A percentile compares a stretch with the other conserved stretches of the same genome.
phyloP scores from a whole-genome alignment of 2,329 filamentous ascomycete species.

The Ceratocystis huliohia region DNA sequence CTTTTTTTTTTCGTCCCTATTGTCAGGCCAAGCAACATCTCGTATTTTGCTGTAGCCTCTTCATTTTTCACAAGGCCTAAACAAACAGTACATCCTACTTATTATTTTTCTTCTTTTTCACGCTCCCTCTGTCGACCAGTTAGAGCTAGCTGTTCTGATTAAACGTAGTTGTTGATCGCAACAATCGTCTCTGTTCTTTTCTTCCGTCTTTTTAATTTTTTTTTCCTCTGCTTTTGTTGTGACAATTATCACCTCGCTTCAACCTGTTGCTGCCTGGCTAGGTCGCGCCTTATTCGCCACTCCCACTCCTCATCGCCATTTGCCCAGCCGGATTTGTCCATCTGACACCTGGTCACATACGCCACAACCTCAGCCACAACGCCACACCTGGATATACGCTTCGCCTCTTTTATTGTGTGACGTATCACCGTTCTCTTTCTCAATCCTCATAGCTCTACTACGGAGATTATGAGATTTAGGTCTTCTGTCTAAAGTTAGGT shows the following conservation, averaged over 20 bases:
- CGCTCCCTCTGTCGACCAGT: slow-evolving; percentile 9
- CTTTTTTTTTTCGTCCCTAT: not conserved
- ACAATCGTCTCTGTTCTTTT: slow-evolving; percentile 9
- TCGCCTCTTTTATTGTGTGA: slow-evolving; percentile 2
- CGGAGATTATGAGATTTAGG: slow-evolving; percentile 4
- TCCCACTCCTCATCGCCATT: slow-evolving; percentile 12
- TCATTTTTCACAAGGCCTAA: slow-evolving; percentile 9
- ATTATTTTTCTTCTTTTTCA: slow-evolving; percentile 7
- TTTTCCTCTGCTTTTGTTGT: slow-evolving; percentile 3
- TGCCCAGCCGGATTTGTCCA: slow-evolving; percentile 12
- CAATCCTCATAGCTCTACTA: not conserved
- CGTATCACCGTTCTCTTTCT: not conserved
- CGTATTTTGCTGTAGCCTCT: slow-evolving; percentile 18
- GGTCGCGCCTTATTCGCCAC: slow-evolving; percentile 19
- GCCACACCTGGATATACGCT: not conserved
- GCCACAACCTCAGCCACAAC: not conserved
- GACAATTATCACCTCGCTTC: slow-evolving; percentile 6
- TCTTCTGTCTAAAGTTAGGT: not conserved
- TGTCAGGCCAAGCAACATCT: slow-evolving; percentile 4
- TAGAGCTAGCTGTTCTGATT: not conserved
- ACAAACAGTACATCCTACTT: slow-evolving; percentile 6
- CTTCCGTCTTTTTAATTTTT: slow-evolving; percentile 4
- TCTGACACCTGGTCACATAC: slow-evolving; percentile 7
- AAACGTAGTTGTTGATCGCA: not conserved
- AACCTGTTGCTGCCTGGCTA: slow-evolving; percentile 13